Conservation (phyloP, 176 grass and related monocot species). For the Puccinellia tenuiflora region DNA sequence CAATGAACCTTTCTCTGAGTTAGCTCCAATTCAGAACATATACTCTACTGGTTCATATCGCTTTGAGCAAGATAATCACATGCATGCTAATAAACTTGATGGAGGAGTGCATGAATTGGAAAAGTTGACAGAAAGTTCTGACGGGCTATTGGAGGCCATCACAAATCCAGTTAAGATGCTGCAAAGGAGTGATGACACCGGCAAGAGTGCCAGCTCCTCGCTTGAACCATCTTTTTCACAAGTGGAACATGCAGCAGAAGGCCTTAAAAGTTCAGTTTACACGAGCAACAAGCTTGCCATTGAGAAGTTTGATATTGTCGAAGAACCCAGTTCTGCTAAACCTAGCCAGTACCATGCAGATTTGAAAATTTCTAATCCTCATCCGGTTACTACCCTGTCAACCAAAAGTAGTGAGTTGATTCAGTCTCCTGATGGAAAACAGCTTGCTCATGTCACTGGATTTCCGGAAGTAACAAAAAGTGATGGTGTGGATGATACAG, state of each 20-base stretch:
- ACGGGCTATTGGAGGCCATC: conserved; percentile 83
- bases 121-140: conserved; percentile 45
- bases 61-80: conserved; percentile 36
- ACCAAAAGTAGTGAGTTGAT: conserved; percentile 15
- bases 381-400: conserved; percentile 13
- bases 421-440: conserved; percentile 34
- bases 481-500: conserved; percentile 7
- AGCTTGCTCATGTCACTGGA: conserved; percentile 27
- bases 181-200: conserved; percentile 34
- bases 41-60: conserved; percentile 27
- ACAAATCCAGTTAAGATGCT: conserved; percentile 69
- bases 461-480: conserved; percentile 37
- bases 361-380: conserved; percentile 19
- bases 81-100: conserved; percentile 24
- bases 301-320: conserved; percentile 12
- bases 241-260: conserved; percentile 12
- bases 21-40: conserved; percentile 33
- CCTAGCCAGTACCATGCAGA: conserved; percentile 23
- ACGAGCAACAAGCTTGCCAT: background rate
- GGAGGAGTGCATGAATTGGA: conserved; percentile 24
- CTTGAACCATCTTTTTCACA: conserved; percentile 45
- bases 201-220: background rate
- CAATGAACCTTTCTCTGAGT: conserved; percentile 37
- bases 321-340: conserved; percentile 14
- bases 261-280: conserved; percentile 20